phyloP scores from a whole-genome alignment of 352 stramenopile genomes.

The Pythium chondricola region DNA sequence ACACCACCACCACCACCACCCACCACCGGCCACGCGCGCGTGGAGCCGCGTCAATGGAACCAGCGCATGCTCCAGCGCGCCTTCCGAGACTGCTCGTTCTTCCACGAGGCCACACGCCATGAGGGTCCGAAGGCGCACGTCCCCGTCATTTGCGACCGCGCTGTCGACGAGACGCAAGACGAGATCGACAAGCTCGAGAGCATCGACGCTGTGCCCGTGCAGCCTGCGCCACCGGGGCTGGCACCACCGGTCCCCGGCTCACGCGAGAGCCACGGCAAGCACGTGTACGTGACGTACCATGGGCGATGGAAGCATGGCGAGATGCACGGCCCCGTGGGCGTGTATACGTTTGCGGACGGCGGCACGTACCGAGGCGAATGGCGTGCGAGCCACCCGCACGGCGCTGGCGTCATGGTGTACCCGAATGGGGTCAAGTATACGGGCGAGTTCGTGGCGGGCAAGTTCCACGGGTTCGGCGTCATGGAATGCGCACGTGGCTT shows the following conservation, averaged over 20 bases:
- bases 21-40: neutral
- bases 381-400: constrained; percentile 29
- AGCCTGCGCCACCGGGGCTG: constrained; percentile 42
- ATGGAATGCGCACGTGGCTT: constrained; percentile 44
- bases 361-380: constrained; percentile 65
- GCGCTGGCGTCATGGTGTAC: constrained; percentile 49
- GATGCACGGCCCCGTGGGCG: constrained; percentile 56
- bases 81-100: constrained; percentile 68
- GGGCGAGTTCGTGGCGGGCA: constrained; percentile 40
- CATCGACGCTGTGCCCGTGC: constrained; percentile 31
- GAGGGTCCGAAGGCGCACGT: constrained; percentile 17
- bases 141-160: constrained; percentile 24
- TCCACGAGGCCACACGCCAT: constrained; percentile 26
- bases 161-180: constrained; percentile 23
- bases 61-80: constrained; percentile 50
- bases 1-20: no score
- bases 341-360: constrained; percentile 66
- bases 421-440: constrained; percentile 68
- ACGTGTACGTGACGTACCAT: constrained; percentile 60
- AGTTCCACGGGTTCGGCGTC: constrained; percentile 60
- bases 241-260: constrained; percentile 49
- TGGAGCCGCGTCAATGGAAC: constrained; percentile 47
- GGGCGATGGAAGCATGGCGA: constrained; percentile 61
- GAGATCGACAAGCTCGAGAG: constrained; percentile 40
- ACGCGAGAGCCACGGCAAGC: constrained; percentile 61